These are phyloP conservation scores for Ophiocordyceps sinensis DNA, from an alignment of 2,329 filamentous ascomycete genomes.

Conservation along the genomic window DNA sequence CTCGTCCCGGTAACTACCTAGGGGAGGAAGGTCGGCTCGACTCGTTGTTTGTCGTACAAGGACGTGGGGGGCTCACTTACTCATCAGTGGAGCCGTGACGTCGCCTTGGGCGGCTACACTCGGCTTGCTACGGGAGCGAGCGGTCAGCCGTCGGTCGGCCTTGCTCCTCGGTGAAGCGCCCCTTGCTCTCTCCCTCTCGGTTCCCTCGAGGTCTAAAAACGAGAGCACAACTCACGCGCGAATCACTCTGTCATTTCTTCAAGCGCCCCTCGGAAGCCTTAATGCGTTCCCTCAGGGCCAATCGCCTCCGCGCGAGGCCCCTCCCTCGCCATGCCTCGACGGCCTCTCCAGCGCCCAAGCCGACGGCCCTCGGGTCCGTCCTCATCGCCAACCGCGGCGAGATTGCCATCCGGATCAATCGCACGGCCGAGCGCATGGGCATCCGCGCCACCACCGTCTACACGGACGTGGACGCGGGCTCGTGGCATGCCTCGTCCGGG, in stretches of 20 bases:
- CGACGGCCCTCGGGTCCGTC: constrained; percentile 55
- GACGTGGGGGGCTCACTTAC: no score
- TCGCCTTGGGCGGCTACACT: constrained; percentile 11
- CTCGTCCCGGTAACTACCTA: no score
- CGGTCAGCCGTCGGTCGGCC: not conserved
- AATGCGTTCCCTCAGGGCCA: constrained; percentile 43
- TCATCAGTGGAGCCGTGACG: no score
- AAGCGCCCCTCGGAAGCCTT: constrained; percentile 5
- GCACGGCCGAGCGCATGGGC: constrained; percentile 75
- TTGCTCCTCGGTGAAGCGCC: not conserved
- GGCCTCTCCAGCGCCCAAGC: constrained; percentile 17
- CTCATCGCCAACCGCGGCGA: constrained; percentile 95
- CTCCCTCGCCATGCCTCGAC: constrained; percentile 23
- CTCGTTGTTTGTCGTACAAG: no score
- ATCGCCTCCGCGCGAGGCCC: constrained; percentile 30
- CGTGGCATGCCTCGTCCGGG: constrained; percentile 79
- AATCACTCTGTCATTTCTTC: no score
- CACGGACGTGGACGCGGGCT: constrained; percentile 75
- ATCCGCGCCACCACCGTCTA: constrained; percentile 91
- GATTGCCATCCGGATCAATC: constrained; percentile 85
- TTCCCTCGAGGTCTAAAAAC: no score
- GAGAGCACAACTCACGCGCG: no score
- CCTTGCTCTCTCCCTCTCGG: no score
- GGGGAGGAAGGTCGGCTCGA: no score
- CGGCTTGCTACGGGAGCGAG: constrained; percentile 9